Evolutionary conservation across 441 rosid genomes (phyloP).

Genomic region (Corymbia calophylla): DNA sequence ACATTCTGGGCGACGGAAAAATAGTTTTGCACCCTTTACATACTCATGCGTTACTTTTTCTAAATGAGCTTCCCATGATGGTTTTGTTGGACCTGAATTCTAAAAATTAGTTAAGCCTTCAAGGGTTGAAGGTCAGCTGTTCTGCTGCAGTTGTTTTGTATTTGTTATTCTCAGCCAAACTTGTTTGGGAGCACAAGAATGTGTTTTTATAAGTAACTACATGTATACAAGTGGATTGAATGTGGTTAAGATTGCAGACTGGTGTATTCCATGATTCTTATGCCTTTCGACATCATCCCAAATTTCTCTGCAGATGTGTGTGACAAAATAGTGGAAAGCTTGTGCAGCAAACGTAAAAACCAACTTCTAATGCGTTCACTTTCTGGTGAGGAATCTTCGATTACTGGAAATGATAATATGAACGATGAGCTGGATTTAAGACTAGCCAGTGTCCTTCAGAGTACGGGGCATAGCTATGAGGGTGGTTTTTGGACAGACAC

Average conservation of each 20-base stretch:
- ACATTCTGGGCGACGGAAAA: not conserved
- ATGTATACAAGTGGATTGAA: not conserved
- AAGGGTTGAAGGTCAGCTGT: not conserved
- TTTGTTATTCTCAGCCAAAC: not conserved
- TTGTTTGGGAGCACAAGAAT: not conserved
- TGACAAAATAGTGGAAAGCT: constrained; percentile 77
- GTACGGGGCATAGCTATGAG: constrained; percentile 91
- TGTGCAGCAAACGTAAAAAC: constrained; percentile 78
- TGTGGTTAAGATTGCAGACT: not conserved
- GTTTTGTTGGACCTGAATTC: not conserved
- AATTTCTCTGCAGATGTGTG: constrained; percentile 54
- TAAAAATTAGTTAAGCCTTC: not conserved
- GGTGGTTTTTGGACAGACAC: constrained; percentile 85
- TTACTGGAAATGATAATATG: constrained; percentile 44
- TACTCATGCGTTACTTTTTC: not conserved
- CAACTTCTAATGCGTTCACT: constrained; percentile 48
- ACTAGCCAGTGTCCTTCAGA: constrained; percentile 87
- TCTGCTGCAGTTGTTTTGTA: not conserved
- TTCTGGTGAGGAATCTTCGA: constrained; percentile 52
- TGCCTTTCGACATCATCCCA: not conserved
- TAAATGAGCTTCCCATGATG: not conserved
- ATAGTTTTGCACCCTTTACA: not conserved
- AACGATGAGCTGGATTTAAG: constrained; percentile 72
- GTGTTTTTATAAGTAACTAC: not conserved
- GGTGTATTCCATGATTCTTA: not conserved